Evolutionary conservation across 331 rosid genomes (phyloP).

Genomic region (Rhamnella rubrinervis): DNA sequence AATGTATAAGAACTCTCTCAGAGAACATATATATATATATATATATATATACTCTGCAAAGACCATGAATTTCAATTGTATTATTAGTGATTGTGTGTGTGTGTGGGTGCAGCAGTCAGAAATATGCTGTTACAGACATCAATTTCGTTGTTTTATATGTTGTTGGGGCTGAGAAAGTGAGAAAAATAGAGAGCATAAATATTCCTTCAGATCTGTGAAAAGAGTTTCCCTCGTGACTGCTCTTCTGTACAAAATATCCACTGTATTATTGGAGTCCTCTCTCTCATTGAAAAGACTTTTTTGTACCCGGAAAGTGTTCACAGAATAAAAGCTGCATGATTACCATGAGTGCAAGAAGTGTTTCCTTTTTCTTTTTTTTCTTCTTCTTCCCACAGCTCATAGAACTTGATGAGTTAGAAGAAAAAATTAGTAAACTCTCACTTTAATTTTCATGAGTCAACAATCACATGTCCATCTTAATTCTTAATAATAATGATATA

Average conservation of each 20-base stretch:
- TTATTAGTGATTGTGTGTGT: slow-evolving; percentile 16
- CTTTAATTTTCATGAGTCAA: no score
- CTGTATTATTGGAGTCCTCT: slow-evolving; percentile 63
- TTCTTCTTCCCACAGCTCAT: no score
- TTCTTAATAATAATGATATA: no score
- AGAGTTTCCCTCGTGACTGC: slow-evolving; percentile 76
- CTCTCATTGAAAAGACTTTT: slow-evolving; percentile 16
- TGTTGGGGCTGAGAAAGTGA: slow-evolving; percentile 61
- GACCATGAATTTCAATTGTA: slow-evolving; percentile 63
- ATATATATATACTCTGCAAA: slow-evolving; percentile 25
- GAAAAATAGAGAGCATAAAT: slow-evolving; percentile 27
- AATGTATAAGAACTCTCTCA: background rate
- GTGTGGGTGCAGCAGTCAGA: slow-evolving; percentile 35
- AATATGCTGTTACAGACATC: slow-evolving; percentile 55
- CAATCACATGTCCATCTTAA: no score
- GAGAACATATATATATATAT: background rate
- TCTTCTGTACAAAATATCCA: slow-evolving; percentile 53
- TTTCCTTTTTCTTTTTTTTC: background rate
- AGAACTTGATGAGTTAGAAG: no score
- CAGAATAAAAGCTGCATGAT: slow-evolving; percentile 10
- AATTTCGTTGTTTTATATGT: slow-evolving; percentile 79
- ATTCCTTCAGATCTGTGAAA: slow-evolving; percentile 66
- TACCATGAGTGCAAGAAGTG: background rate
- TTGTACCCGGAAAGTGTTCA: slow-evolving; percentile 20
- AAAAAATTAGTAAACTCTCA: no score